Evolutionary conservation across 1,139 yeast species (phyloP).

Genomic region (Geotrichum carabidarum): DNA sequence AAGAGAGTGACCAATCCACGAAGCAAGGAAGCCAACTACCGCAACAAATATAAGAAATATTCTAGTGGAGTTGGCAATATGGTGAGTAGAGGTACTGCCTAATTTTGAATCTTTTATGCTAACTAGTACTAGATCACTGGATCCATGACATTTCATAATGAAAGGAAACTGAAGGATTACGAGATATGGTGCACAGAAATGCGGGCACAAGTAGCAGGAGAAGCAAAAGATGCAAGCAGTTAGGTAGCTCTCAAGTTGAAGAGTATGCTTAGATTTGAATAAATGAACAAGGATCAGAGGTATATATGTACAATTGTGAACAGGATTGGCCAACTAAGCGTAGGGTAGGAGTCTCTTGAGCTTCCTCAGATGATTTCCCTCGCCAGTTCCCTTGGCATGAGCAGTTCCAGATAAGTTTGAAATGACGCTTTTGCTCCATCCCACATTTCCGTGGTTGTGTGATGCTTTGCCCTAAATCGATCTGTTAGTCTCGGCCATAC

Average conservation of each 20-base stretch:
- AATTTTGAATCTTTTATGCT: not conserved
- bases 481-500: not conserved
- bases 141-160: conserved; percentile 22
- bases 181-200: conserved; percentile 24
- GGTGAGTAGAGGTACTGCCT: conserved; percentile 22
- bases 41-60: conserved; percentile 20
- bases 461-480: conserved; percentile 59
- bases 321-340: conserved; percentile 19
- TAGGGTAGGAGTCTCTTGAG: conserved; percentile 45
- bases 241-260: not conserved
- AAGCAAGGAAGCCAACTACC: conserved; percentile 23
- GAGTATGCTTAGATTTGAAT: not conserved
- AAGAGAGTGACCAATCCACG: conserved; percentile 28
- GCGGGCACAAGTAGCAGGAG: not conserved
- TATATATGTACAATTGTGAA: not conserved
- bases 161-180: conserved; percentile 23
- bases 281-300: not conserved
- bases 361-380: conserved; percentile 52
- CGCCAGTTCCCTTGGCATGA: conserved; percentile 47
- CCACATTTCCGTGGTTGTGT: conserved; percentile 88
- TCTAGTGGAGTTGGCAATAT: conserved; percentile 33
- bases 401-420: conserved; percentile 61
- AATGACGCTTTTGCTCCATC: conserved; percentile 65
- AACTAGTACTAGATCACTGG: conserved; percentile 8
- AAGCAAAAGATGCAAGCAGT: not conserved